Evolutionary conservation across 2,329 filamentous ascomycete species (phyloP).

Genomic region (Aspergillus sp.): DNA sequence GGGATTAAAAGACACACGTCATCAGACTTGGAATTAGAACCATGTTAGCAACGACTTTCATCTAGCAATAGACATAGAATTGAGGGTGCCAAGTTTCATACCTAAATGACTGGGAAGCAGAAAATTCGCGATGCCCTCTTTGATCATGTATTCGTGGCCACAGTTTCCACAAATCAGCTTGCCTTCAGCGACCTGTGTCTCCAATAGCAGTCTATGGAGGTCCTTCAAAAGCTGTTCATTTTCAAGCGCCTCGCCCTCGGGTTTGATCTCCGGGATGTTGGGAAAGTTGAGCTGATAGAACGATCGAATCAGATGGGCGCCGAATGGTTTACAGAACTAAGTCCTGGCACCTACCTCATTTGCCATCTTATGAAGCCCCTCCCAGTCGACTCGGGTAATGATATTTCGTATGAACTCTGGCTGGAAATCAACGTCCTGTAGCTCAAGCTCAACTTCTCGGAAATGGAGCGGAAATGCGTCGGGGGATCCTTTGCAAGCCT

Average conservation of each 20-base stretch:
- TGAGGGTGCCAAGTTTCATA: slow-evolving; percentile 23
- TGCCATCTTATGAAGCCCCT: slow-evolving; percentile 73
- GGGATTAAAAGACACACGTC: neutral
- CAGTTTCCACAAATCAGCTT: slow-evolving; percentile 90
- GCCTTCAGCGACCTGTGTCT: slow-evolving; percentile 88
- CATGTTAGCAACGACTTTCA: slow-evolving; percentile 1
- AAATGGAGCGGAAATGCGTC: slow-evolving; percentile 89
- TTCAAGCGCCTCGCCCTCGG: slow-evolving; percentile 63
- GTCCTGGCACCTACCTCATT: slow-evolving; percentile 57
- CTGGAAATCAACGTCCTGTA: slow-evolving; percentile 81
- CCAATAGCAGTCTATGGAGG: slow-evolving; percentile 78
- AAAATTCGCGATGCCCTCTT: slow-evolving; percentile 97
- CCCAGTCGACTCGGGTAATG: slow-evolving; percentile 86
- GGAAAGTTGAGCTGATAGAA: slow-evolving; percentile 75
- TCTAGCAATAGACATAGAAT: neutral
- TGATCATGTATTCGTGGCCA: slow-evolving; percentile 90
- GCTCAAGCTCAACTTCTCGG: slow-evolving; percentile 86
- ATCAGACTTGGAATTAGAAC: neutral
- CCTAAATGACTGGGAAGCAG: slow-evolving; percentile 88
- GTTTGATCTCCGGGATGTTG: slow-evolving; percentile 67
- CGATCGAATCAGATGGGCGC: neutral
- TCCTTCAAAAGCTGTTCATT: slow-evolving; percentile 75
- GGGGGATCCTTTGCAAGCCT: slow-evolving; percentile 83
- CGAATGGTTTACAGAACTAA: neutral
- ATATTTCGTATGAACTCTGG: slow-evolving; percentile 81